A percentile compares a stretch with the other conserved stretches of the same genome.
phyloP scores from a whole-genome alignment of 2,329 filamentous ascomycete genomes.

The Fusarium sp. region DNA sequence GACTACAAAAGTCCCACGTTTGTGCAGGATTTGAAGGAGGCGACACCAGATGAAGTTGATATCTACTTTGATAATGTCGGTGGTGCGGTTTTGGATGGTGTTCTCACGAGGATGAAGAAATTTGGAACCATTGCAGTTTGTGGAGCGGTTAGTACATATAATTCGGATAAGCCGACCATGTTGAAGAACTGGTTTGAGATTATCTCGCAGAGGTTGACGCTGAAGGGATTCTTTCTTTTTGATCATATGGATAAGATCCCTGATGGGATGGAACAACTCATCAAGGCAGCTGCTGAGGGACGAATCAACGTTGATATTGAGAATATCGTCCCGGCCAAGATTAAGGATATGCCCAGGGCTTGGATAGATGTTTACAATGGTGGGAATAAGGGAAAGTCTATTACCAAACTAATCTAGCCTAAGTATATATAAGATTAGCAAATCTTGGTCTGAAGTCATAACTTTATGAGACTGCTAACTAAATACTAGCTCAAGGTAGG shows the following conservation, averaged over 20 bases:
- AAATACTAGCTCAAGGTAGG: no score
- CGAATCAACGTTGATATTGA: conserved; percentile 16
- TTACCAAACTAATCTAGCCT: conserved; percentile 11
- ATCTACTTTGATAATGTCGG: conserved; percentile 22
- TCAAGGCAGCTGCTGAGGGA: background rate
- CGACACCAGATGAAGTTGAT: conserved; percentile 5
- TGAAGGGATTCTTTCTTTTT: conserved; percentile 6
- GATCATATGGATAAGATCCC: conserved; percentile 15
- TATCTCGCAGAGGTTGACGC: background rate
- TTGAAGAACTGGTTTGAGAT: conserved; percentile 17
- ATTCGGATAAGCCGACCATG: background rate
- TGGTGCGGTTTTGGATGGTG: background rate
- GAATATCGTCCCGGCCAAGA: background rate
- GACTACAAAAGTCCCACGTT: conserved; percentile 29
- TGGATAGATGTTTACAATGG: conserved; percentile 25
- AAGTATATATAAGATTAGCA: background rate
- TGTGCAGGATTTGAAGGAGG: background rate
- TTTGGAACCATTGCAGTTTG: background rate
- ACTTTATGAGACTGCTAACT: background rate
- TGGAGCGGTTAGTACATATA: background rate
- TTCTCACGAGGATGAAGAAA: conserved; percentile 11
- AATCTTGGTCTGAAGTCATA: no score
- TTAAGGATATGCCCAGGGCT: conserved; percentile 26
- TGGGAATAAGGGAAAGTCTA: conserved; percentile 16
- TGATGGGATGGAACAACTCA: background rate